phyloP scores from a whole-genome alignment of 2,329 filamentous ascomycete genomes.

The Meredithiella fracta region DNA sequence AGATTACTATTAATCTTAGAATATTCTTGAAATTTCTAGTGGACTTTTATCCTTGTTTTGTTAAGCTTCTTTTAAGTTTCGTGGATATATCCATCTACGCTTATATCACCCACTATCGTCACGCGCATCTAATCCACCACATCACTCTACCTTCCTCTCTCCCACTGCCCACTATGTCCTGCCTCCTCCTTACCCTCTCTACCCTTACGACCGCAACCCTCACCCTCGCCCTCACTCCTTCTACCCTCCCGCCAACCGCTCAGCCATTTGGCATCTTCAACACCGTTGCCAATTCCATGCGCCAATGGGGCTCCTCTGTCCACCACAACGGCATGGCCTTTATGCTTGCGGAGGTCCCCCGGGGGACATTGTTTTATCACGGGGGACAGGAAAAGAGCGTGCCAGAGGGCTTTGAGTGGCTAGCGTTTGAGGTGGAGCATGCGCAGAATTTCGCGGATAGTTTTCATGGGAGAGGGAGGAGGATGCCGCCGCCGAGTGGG shows the following conservation, averaged over 20 bases:
- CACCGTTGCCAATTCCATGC: constrained; percentile 51
- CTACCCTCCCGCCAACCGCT: constrained; percentile 26
- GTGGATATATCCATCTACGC: too few species aligned
- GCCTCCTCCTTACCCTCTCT: constrained; percentile 1
- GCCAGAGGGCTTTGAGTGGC: constrained; percentile 46
- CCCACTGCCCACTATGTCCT: constrained; percentile 1
- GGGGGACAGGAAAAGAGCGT: constrained; percentile 31
- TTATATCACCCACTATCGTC: too few species aligned
- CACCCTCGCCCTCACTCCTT: constrained; percentile 17
- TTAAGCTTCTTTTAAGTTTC: too few species aligned
- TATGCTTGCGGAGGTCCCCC: constrained; percentile 48
- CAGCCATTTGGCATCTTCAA: constrained; percentile 57
- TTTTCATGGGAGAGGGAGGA: background rate
- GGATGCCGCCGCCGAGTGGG: background rate
- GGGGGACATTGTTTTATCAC: constrained; percentile 51
- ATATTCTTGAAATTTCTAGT: too few species aligned
- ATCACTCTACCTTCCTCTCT: too few species aligned
- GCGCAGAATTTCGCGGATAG: constrained; percentile 44
- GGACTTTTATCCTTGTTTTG: too few species aligned
- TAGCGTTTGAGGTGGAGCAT: constrained; percentile 65
- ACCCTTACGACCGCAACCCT: background rate
- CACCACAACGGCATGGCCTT: constrained; percentile 63
- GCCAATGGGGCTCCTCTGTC: constrained; percentile 57
- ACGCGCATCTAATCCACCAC: too few species aligned
- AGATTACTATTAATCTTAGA: too few species aligned